Percentiles rank a stretch among this genome's conserved stretches.
Conservation (phyloP, 768 basidiomycete genomes). For the Candolleomyces eurysporus region DNA sequence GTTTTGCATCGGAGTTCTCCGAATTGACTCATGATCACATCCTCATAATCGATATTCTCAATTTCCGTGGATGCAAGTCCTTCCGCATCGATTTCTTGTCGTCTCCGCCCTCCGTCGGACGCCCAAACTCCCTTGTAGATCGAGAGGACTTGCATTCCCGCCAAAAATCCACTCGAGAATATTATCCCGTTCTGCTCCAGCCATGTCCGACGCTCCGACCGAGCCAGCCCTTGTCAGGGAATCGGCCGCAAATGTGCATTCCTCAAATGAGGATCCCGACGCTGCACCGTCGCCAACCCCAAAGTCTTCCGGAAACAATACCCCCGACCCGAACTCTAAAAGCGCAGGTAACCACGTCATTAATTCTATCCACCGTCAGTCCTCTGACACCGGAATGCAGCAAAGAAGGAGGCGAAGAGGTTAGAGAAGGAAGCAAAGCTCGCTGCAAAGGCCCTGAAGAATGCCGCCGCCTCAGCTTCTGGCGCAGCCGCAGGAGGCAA, state of each 20-base stretch:
- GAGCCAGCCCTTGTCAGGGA: slow-evolving; percentile 8
- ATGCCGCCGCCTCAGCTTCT: slow-evolving; percentile 32
- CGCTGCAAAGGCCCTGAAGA: slow-evolving; percentile 65
- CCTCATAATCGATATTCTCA: slow-evolving; percentile 15
- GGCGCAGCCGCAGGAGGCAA: slow-evolving; percentile 46
- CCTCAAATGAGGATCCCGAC: slow-evolving; percentile 7
- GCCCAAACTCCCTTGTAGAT: slow-evolving; percentile 2
- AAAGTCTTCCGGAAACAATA: slow-evolving; percentile 23
- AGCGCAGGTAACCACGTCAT: slow-evolving; percentile 33
- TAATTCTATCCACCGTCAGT: not conserved
- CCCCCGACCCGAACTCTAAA: slow-evolving; percentile 38
- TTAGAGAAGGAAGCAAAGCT: slow-evolving; percentile 77
- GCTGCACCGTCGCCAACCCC: slow-evolving; percentile 5
- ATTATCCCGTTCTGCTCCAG: not conserved
- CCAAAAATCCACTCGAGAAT: not conserved
- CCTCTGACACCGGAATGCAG: slow-evolving; percentile 29
- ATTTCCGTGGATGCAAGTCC: slow-evolving; percentile 5
- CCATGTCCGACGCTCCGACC: slow-evolving; percentile 9
- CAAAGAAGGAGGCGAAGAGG: slow-evolving; percentile 84
- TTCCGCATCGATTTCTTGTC: slow-evolving; percentile 16
- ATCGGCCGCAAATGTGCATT: slow-evolving; percentile 5
- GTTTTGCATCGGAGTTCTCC: slow-evolving; percentile 11
- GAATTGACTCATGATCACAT: slow-evolving; percentile 11
- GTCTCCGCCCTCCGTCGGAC: slow-evolving; percentile 4
- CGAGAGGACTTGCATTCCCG: slow-evolving; percentile 8